Evolutionary conservation across 2,329 filamentous ascomycete genomes (phyloP).

Genomic region (Aureobasidium sp.): DNA sequence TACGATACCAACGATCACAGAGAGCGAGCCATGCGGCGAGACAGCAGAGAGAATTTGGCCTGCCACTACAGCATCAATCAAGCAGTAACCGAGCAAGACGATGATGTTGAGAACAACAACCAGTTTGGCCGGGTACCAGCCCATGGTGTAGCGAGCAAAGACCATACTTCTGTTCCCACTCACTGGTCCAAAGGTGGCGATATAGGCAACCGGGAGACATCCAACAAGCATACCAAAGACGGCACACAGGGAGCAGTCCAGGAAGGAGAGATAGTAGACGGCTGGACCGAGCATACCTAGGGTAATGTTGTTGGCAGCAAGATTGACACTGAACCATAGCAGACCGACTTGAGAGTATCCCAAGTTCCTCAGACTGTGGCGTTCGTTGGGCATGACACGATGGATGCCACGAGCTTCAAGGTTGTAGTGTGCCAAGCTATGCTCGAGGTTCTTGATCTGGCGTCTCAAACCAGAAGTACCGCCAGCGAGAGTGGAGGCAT

Average conservation of each 20-base stretch:
- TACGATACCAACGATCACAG: conserved; percentile 60
- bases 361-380: conserved; percentile 40
- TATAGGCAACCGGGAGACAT: conserved; percentile 50
- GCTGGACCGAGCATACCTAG: conserved; percentile 57
- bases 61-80: conserved; percentile 59
- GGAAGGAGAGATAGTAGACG: conserved; percentile 52
- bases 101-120: conserved; percentile 57
- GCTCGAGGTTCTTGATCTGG: conserved; percentile 30
- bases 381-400: conserved; percentile 49
- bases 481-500: conserved; percentile 7
- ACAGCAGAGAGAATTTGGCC: conserved; percentile 64
- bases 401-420: conserved; percentile 56
- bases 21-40: conserved; percentile 49
- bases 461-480: conserved; percentile 3
- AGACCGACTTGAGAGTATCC: conserved; percentile 42
- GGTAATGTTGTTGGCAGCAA: conserved; percentile 57
- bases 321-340: conserved; percentile 57
- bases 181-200: conserved; percentile 54
- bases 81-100: conserved; percentile 52
- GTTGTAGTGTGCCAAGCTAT: conserved; percentile 43
- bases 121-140: conserved; percentile 59
- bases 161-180: conserved; percentile 59
- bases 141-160: conserved; percentile 55
- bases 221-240: conserved; percentile 53
- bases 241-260: conserved; percentile 49